A percentile compares a stretch with the other conserved stretches of the same genome.
Conservation (phyloP, 1,284 basidiomycete genomes). For the Xanthoconium separans region DNA sequence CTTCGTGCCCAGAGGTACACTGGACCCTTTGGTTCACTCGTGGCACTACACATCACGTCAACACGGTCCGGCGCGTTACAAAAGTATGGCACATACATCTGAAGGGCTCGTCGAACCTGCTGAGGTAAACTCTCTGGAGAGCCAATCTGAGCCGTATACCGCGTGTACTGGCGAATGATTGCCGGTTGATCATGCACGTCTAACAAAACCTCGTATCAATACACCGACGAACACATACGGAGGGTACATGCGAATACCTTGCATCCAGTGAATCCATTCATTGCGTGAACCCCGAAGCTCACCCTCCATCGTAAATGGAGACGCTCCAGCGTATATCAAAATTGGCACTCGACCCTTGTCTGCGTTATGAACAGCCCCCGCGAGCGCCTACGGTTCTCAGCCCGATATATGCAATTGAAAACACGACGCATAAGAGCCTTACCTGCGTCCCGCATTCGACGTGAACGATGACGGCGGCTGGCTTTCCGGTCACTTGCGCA, state of each 20-base stretch:
- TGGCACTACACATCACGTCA: too few relatives aligned
- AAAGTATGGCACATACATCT: too few relatives aligned
- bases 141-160: too few relatives aligned
- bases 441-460: slow-evolving; percentile 75
- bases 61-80: too few relatives aligned
- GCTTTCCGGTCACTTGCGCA: slow-evolving; percentile 60
- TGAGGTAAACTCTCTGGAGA: too few relatives aligned
- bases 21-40: too few relatives aligned
- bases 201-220: slow-evolving; percentile 24
- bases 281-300: slow-evolving; percentile 64
- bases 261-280: slow-evolving; percentile 73
- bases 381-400: slow-evolving; percentile 40
- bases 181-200: slow-evolving; percentile 52
- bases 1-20: too few relatives aligned
- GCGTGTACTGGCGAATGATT: too few relatives aligned
- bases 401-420: background rate
- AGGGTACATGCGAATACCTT: slow-evolving; percentile 41
- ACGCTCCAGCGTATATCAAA: slow-evolving; percentile 68
- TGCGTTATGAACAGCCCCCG: slow-evolving; percentile 71
- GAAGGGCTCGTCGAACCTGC: too few relatives aligned
- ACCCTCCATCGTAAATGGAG: slow-evolving; percentile 54
- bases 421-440: background rate
- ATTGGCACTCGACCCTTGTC: slow-evolving; percentile 61
- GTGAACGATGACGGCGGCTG: slow-evolving; percentile 70
- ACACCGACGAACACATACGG: background rate